Evolutionary conservation across 352 stramenopile species (phyloP).

Genomic region (Halophytophthora batemanensis): DNA sequence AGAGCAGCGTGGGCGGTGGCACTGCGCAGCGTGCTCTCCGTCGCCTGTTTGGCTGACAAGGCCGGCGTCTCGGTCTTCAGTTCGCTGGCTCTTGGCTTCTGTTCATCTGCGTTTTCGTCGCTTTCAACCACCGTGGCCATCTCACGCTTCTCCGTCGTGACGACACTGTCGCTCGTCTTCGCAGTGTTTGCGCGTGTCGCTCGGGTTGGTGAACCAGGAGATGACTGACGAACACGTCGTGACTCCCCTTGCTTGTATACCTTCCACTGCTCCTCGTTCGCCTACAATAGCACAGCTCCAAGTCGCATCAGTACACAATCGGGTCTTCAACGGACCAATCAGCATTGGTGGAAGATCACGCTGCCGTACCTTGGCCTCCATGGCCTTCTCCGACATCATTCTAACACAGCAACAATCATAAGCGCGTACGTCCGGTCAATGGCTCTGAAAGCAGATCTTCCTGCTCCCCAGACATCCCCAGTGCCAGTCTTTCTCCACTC

Average conservation of each 20-base stretch:
- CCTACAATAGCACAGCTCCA: conserved; percentile 22
- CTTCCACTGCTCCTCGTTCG: conserved; percentile 69
- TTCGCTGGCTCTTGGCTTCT: conserved; percentile 16
- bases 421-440: conserved; percentile 3
- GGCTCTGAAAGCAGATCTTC: too few relatives aligned
- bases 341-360: background rate
- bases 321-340: background rate
- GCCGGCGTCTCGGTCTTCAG: conserved; percentile 18
- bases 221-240: background rate
- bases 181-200: conserved; percentile 4
- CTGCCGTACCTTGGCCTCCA: conserved; percentile 60
- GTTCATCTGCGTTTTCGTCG: conserved; percentile 14
- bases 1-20: conserved; percentile 56
- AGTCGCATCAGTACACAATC: background rate
- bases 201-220: background rate
- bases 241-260: conserved; percentile 47
- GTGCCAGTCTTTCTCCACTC: conserved; percentile 1
- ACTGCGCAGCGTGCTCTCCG: conserved; percentile 31
- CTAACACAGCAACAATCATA: conserved; percentile 22
- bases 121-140: conserved; percentile 12
- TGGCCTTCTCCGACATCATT: conserved; percentile 70
- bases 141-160: conserved; percentile 18
- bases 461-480: too few relatives aligned
- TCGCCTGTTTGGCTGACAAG: conserved; percentile 27
- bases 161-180: conserved; percentile 1